A percentile compares a stretch with the other conserved stretches of the same genome.
Evolutionary conservation across 177 flowering plant species (phyloP).

Genomic region (Vitis hybrid): DNA sequence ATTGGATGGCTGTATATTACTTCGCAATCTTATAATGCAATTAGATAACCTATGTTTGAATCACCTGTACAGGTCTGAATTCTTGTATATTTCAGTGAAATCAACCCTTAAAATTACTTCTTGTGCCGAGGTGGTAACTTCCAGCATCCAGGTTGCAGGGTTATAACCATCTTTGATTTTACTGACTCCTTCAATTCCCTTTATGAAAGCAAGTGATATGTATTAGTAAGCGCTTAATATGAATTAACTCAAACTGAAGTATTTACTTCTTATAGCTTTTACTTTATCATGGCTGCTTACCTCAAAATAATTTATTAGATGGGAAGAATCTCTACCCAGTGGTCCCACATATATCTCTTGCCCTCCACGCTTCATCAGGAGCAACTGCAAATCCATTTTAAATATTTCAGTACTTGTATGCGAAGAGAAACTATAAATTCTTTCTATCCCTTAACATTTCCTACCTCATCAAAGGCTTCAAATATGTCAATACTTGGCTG

Average conservation of each 20-base stretch:
- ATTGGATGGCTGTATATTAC: too few species aligned
- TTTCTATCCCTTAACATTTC: not conserved
- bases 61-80: slow-evolving; percentile 62
- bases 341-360: slow-evolving; percentile 78
- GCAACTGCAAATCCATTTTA: slow-evolving; percentile 44
- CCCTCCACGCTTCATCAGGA: slow-evolving; percentile 79
- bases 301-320: slow-evolving; percentile 71
- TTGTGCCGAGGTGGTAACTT: slow-evolving; percentile 53
- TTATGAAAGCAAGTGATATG: slow-evolving; percentile 1
- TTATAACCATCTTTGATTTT: slow-evolving; percentile 70
- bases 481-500: slow-evolving; percentile 91
- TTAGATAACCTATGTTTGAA: not conserved
- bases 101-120: slow-evolving; percentile 53
- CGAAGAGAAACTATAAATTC: not conserved
- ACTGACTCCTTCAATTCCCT: slow-evolving; percentile 55
- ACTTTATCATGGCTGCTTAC: slow-evolving; percentile 21
- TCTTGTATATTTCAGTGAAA: slow-evolving; percentile 61
- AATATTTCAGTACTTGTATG: not conserved
- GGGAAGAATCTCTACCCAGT: slow-evolving; percentile 59
- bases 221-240: not conserved
- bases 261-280: not conserved
- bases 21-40: not conserved
- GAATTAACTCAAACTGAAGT: not conserved
- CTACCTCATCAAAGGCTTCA: slow-evolving; percentile 90
- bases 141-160: slow-evolving; percentile 96